A percentile compares a stretch with the other conserved stretches of the same genome.
These are phyloP conservation scores for Linum trigynum DNA, from an alignment of 345 rosid species.

Conservation along the genomic window DNA sequence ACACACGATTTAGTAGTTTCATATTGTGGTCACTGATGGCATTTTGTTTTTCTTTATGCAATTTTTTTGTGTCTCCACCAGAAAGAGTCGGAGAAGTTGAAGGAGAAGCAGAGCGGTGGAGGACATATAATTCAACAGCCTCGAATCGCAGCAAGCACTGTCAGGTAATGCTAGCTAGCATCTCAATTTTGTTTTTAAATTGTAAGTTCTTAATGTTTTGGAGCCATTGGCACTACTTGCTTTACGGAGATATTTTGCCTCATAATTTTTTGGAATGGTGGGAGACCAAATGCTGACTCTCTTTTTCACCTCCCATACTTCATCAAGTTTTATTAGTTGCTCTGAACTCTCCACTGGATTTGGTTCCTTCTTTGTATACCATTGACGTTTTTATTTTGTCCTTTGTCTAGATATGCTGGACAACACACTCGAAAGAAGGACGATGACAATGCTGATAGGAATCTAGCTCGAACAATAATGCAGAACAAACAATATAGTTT, in stretches of 20 bases:
- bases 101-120: constrained; percentile 35
- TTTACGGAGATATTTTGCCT: background rate
- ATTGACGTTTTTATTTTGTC: background rate
- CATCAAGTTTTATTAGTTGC: background rate
- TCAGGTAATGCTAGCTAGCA: constrained; percentile 33
- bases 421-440: constrained; percentile 44
- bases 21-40: background rate
- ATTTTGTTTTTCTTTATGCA: constrained; percentile 7
- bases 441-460: constrained; percentile 56
- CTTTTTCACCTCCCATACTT: background rate
- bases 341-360: background rate
- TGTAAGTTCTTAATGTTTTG: background rate
- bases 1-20: background rate
- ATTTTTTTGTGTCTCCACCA: constrained; percentile 19
- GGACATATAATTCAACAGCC: constrained; percentile 27
- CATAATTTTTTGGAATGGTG: too few relatives aligned
- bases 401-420: constrained; percentile 29
- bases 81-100: constrained; percentile 63
- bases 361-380: background rate
- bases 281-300: too few relatives aligned
- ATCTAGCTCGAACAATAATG: constrained; percentile 62
- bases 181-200: constrained; percentile 2
- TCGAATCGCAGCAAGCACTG: constrained; percentile 20
- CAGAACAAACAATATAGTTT: constrained; percentile 60
- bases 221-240: background rate